A percentile compares a stretch with the other conserved stretches of the same genome.
These are phyloP conservation scores for Ceratobasidium sp. DNA, from an alignment of 1,284 basidiomycete species.

Conservation along the genomic window DNA sequence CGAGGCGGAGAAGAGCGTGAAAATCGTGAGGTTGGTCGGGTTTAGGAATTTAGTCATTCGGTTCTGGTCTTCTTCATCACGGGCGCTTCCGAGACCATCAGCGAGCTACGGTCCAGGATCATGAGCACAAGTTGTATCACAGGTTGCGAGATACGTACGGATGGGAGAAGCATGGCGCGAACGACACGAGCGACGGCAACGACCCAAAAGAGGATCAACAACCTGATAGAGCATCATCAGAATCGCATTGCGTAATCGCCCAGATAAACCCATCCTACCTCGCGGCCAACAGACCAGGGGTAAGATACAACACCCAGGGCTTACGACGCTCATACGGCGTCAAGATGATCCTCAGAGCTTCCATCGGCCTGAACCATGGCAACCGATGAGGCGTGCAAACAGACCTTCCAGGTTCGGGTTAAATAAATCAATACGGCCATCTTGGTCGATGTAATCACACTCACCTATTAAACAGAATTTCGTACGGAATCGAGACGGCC, in stretches of 20 bases:
- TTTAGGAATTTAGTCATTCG: constrained; percentile 40
- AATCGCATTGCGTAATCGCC: neutral
- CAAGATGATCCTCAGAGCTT: constrained; percentile 76
- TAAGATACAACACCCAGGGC: constrained; percentile 83
- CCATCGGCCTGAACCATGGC: constrained; percentile 66
- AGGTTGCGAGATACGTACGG: constrained; percentile 43
- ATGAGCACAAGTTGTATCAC: neutral
- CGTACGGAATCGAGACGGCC: constrained; percentile 79
- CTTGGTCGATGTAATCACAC: constrained; percentile 41
- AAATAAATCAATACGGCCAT: neutral
- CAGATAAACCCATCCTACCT: constrained; percentile 50
- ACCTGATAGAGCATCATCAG: constrained; percentile 36
- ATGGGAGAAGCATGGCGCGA: constrained; percentile 71
- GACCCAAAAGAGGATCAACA: constrained; percentile 70
- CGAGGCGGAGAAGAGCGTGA: constrained; percentile 62
- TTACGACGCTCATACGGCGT: constrained; percentile 82
- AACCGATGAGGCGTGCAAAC: constrained; percentile 87
- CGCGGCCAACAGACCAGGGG: constrained; percentile 79
- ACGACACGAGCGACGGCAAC: constrained; percentile 72
- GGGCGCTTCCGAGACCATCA: constrained; percentile 35
- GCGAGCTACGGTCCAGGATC: neutral
- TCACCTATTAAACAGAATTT: constrained; percentile 80
- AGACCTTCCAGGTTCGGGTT: constrained; percentile 60
- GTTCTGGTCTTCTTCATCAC: constrained; percentile 34
- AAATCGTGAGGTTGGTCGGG: constrained; percentile 60